Base-by-base conservation (phyloP, 106 monocot genomes). In the Dendrobium nobile region DNA sequence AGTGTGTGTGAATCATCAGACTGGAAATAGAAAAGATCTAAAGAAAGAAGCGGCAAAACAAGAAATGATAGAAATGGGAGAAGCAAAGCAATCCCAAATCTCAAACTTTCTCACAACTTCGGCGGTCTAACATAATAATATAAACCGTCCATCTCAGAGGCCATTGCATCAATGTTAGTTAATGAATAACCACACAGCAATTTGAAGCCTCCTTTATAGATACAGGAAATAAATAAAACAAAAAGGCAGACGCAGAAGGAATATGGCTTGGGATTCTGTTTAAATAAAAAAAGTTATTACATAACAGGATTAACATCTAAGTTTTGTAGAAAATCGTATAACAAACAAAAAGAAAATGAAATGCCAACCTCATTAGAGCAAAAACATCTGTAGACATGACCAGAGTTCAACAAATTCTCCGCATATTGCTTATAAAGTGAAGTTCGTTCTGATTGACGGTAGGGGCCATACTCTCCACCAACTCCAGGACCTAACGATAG, bases 361-460 rank as follows among this genome's bases (percentile, higher is more conserved):
- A 47, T 51, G 22, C 76, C 40, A 76, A 95, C 94, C 89, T 95
- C 95, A 87, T 83, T 93, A 31, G 98, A 99, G 84, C 98, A 99
- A 82, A 99, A 99, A 77, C 98, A 99, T 43, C 86, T 82, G 75
- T 99, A 99, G 74, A 90, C 98, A 82, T 87, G 72, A 47, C 91
- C 98, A 86, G 83, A 84, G 4, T 88, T 83, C 80, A 99, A 82
- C 78, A 99, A 83, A 51, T 93, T 91, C 61, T 95, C 90, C 44
- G 91, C 91, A 93, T 91, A 91, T 75, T 91, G 79, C 80, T 95
- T 99, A 87, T 99, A 99, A 18, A 99, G 77, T 26, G 87, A 80
- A 85, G 93, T 99, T n/a, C 98, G 80, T 90, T 99, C 98, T 44
- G 98, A 99, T 72, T 99, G 98, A 20, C 93, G 91, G 76, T 99